Evolutionary conservation across 73 alveolate species (phyloP), one percentile per base, ranked within the genome.

Genomic region (Paramecium pentaurelia): DNA sequence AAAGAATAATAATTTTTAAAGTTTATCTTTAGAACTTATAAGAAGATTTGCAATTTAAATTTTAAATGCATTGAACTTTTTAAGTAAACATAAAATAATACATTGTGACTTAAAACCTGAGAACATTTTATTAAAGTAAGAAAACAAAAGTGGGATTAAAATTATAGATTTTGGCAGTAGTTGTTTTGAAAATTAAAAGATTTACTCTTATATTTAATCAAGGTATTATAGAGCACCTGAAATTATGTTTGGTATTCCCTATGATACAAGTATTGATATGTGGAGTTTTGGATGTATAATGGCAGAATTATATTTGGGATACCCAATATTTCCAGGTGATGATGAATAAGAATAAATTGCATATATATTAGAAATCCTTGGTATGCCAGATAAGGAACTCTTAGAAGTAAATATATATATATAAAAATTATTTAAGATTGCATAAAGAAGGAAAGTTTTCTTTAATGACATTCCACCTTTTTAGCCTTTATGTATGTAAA

Each of bases 201-300:
- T 95, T 28, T 96, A 96, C 68, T 94, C 99, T 32, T 96, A 98
- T 77, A 98, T 98, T 11, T 96, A 98, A 77, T 94, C 98, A 49
- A 86, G 99, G 60, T 97, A 96, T 87, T 98, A 98, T 86, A 86
- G 99, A 87, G 99, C 99, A n/a, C 99, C 99, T 34, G 99, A 98
- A 91, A 94, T 98, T 18, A 98, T 98, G 80, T 96, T 98, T 42
- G 99, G 99, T 3, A 94, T 97, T 49, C 97, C 97, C 30, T 98
- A 98, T 91, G 95, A 98, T 70, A 96, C 95, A n/a, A 94, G 98
- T 14, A 98, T 97, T 6, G 99, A 98, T 93, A 98, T 98, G 96
- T 98, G 99, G 99, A 95, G 99, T 54, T 96, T 98, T 60, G 99
- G 98, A 28, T 98, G 99, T 93, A 97, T 98, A n/a, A 93, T 98